Conservation (phyloP, 1,139 yeast species). For the Saccharomyces hybrid region DNA sequence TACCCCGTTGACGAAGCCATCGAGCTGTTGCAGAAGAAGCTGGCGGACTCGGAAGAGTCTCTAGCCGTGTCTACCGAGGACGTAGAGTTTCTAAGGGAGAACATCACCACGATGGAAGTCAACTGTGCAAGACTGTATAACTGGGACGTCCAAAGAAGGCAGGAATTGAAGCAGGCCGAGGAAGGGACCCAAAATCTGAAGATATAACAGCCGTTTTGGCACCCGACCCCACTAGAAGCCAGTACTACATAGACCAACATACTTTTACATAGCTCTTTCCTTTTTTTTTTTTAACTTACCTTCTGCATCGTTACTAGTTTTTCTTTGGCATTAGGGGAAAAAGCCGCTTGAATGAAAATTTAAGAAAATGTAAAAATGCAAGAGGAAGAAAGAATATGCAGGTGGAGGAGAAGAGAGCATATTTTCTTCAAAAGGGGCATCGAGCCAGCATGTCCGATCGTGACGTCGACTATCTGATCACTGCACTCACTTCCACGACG, state of each 20-base stretch:
- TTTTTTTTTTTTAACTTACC: background rate
- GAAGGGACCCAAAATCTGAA: slow-evolving; percentile 24
- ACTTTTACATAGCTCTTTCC: background rate
- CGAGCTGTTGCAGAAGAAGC: slow-evolving; percentile 54
- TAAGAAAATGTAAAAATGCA: background rate
- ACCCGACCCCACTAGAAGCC: background rate
- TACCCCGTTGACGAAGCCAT: slow-evolving; percentile 87
- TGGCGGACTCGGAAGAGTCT: slow-evolving; percentile 55
- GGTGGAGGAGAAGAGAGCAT: background rate
- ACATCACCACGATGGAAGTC: slow-evolving; percentile 96
- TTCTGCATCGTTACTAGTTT: background rate
- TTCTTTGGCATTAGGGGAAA: background rate
- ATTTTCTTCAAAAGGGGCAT: background rate
- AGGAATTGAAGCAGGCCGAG: slow-evolving; percentile 35
- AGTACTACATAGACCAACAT: background rate
- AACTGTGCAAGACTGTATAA: slow-evolving; percentile 92
- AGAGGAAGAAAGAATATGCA: background rate
- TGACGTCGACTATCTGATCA: background rate
- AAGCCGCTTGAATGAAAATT: background rate
- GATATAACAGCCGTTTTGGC: background rate
- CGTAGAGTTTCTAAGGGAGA: slow-evolving; percentile 79
- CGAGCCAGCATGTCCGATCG: background rate
- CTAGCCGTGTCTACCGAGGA: slow-evolving; percentile 67
- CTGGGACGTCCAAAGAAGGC: slow-evolving; percentile 90
- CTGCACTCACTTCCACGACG: background rate